These are phyloP conservation scores for Chaetomiaceae sp. DNA, from an alignment of 2,329 filamentous ascomycete genomes.

Conservation along the genomic window DNA sequence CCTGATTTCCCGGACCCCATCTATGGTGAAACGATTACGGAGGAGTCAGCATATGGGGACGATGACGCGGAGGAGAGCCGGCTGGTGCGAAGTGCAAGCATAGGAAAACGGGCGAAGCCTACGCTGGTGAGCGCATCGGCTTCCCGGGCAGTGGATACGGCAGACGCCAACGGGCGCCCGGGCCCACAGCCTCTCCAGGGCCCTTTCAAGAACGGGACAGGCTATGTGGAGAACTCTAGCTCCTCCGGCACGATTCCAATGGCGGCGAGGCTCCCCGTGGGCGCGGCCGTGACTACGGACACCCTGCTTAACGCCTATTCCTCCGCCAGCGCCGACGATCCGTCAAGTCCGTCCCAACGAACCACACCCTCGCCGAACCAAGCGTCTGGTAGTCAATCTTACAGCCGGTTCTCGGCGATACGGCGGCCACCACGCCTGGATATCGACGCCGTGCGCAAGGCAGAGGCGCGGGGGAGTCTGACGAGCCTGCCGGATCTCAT, in stretches of 20 bases:
- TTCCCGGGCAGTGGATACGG: conserved; percentile 26
- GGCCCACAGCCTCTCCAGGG: conserved; percentile 36
- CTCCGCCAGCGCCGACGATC: conserved; percentile 44
- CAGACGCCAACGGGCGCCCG: conserved; percentile 33
- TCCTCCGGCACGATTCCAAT: conserved; percentile 43
- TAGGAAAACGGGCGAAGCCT: conserved; percentile 57
- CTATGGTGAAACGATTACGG: conserved; percentile 47
- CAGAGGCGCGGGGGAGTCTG: conserved; percentile 80
- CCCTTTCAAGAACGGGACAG: conserved; percentile 43
- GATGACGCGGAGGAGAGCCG: conserved; percentile 51
- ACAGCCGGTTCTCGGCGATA: conserved; percentile 51
- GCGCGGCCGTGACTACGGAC: conserved; percentile 38
- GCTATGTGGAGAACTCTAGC: conserved; percentile 43
- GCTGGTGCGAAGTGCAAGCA: conserved; percentile 57
- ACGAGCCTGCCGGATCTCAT: conserved; percentile 93
- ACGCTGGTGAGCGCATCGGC: conserved; percentile 46
- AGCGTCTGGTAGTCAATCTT: conserved; percentile 30
- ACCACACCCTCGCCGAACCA: conserved; percentile 26
- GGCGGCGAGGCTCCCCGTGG: conserved; percentile 25
- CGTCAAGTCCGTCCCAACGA: conserved; percentile 30
- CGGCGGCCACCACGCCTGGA: conserved; percentile 69
- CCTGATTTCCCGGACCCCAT: conserved; percentile 45
- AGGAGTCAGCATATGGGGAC: conserved; percentile 44
- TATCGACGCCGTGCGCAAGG: conserved; percentile 74
- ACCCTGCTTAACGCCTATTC: conserved; percentile 49